These are phyloP conservation scores for Mycena olivaceomarginata DNA, from an alignment of 768 basidiomycete genomes.

Conservation along the genomic window DNA sequence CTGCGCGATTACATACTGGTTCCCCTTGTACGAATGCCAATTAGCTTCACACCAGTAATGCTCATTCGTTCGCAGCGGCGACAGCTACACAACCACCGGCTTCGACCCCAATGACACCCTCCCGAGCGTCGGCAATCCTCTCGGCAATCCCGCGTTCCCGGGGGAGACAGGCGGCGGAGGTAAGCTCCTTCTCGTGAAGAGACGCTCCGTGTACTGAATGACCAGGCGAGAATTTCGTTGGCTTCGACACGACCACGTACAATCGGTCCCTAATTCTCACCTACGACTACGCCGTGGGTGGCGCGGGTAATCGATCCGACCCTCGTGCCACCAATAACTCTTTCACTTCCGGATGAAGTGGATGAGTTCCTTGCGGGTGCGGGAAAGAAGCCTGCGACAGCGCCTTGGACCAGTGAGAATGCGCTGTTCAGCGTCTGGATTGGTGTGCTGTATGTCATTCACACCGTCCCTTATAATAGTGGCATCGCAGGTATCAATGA, in stretches of 20 bases:
- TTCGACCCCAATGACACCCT: slow-evolving; percentile 50
- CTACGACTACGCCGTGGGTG: slow-evolving; percentile 82
- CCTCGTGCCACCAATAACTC: slow-evolving; percentile 74
- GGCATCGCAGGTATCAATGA: slow-evolving; percentile 72
- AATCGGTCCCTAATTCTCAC: slow-evolving; percentile 74
- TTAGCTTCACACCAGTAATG: background rate
- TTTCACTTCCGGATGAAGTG: slow-evolving; percentile 77
- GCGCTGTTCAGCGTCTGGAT: slow-evolving; percentile 81
- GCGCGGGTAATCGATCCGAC: slow-evolving; percentile 76
- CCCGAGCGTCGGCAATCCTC: slow-evolving; percentile 56
- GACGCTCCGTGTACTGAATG: slow-evolving; percentile 59
- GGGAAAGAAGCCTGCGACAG: slow-evolving; percentile 67
- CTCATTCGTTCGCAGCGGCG: slow-evolving; percentile 50
- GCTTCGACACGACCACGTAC: slow-evolving; percentile 68
- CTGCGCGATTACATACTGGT: slow-evolving; percentile 31
- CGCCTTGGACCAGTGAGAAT: slow-evolving; percentile 75
- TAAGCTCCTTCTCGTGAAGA: slow-evolving; percentile 66
- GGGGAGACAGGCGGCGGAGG: slow-evolving; percentile 53
- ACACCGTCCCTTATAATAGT: background rate
- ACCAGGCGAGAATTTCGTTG: slow-evolving; percentile 77
- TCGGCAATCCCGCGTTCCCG: slow-evolving; percentile 63
- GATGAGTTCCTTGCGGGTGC: slow-evolving; percentile 71
- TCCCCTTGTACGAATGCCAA: slow-evolving; percentile 34
- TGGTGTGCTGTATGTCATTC: slow-evolving; percentile 44
- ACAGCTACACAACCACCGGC: slow-evolving; percentile 61